These are phyloP conservation scores for Styphnolobium japonicum DNA, from an alignment of 306 rosid genomes.

Conservation along the genomic window DNA sequence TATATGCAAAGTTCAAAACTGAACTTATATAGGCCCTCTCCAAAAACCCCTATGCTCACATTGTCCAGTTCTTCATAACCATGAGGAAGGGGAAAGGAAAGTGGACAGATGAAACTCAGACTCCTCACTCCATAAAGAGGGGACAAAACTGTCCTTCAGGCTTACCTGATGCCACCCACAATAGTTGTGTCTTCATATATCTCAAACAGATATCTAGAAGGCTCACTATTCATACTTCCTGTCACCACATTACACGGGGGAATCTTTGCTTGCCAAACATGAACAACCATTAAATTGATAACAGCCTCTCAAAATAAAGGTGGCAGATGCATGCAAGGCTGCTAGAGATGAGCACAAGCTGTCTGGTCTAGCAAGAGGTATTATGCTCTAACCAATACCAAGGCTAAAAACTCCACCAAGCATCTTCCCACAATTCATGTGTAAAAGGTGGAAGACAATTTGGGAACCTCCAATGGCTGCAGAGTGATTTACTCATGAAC, in stretches of 20 bases:
- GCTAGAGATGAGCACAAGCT: conserved; percentile 6
- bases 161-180: too few relatives aligned
- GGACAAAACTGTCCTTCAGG: background rate
- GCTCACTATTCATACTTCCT: too few relatives aligned
- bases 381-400: background rate
- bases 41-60: background rate
- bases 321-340: conserved; percentile 2
- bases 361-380: background rate
- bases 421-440: background rate
- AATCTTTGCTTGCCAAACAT: background rate
- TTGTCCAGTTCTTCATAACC: background rate
- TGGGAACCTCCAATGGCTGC: background rate
- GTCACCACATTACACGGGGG: conserved; percentile 1
- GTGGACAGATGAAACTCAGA: background rate
- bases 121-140: background rate
- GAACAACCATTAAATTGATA: background rate
- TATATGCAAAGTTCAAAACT: background rate
- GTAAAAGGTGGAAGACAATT: background rate
- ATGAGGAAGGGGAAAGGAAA: background rate
- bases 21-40: background rate
- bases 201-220: too few relatives aligned
- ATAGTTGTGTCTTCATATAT: too few relatives aligned
- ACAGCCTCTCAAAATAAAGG: conserved; percentile 20
- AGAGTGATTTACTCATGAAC: background rate
- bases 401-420: background rate